Evolutionary conservation across 371 early-diverging fungal species (phyloP), one percentile per base, ranked within the genome.

Genomic region (Lichtheimia corymbifera): DNA sequence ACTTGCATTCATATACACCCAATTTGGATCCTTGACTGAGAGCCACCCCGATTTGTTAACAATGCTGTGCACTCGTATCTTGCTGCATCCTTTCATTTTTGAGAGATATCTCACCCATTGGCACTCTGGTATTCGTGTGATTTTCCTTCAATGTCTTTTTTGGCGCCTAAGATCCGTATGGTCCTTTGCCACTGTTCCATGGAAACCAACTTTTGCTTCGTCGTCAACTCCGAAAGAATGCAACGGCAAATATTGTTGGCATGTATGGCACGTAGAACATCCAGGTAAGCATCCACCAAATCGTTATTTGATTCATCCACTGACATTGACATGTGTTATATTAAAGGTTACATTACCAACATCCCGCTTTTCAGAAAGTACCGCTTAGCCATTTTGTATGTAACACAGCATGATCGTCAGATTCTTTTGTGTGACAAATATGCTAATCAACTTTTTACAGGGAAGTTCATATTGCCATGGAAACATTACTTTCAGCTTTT

Each of bases 101-200:
- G 86, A 83, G 42, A 71, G 78, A 27, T 64, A 83, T 11, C 70
- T 83, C 28, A 58, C 81, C 11, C 86, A 85, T 49, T 85, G 86
- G 86, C 72, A 77, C n/a, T 67, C 72, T 18, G 78, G 80, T 58
- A 83, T 85, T 12, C 80, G 84, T 1, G 53, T 76, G 12, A 83
- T 80, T 59, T 85, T 72, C 56, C 62, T 83, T 54, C 59, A 82
- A n/a, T 74, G 76, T 30, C 61, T 85, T 18, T 70, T 83, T 20
- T 83, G 83, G 82, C 71, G 80, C 40, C 72, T 85, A 17, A 77
- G 74, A 5, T 65, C 66, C 0, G 61, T 77, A 3, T 71, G 74
- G 70, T 41, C 60, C 0, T 52, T 18, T 15, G 18, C 25, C 0
- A n/a, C 57, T 15, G 63, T 63, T 13, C 20, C 22, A 18, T 63